A percentile compares a stretch with the other conserved stretches of the same genome.
These are phyloP conservation scores for Salicornia ramosissima DNA, from an alignment of 148 eudicot genomes.

Conservation along the genomic window DNA sequence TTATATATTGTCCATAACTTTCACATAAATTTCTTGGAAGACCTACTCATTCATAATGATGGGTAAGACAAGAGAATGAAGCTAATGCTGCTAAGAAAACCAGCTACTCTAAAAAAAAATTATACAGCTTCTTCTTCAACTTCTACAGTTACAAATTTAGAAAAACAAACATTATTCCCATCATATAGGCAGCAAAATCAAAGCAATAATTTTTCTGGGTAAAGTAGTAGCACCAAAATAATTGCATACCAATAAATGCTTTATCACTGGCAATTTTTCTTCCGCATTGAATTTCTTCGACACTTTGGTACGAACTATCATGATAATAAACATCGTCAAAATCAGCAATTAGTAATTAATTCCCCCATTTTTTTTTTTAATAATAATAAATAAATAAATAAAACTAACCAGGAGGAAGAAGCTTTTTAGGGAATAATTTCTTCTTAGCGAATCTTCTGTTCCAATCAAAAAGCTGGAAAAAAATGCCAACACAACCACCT, in stretches of 20 bases:
- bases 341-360: neutral
- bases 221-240: neutral
- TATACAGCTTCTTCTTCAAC: too few relatives aligned
- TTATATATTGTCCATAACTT: too few relatives aligned
- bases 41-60: too few relatives aligned
- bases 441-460: conserved; percentile 81
- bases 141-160: too few relatives aligned
- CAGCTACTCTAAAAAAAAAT: too few relatives aligned
- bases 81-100: too few relatives aligned
- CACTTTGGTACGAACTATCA: conserved; percentile 58
- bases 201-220: neutral
- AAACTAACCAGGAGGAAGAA: conserved; percentile 71
- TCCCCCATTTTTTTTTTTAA: neutral
- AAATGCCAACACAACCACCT: conserved; percentile 92
- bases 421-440: conserved; percentile 77
- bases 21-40: too few relatives aligned
- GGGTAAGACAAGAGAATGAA: too few relatives aligned
- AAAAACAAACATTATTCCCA: too few relatives aligned
- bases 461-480: conserved; percentile 95
- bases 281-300: conserved; percentile 72
- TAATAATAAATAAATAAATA: neutral
- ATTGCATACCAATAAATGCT: conserved; percentile 69
- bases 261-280: conserved; percentile 57
- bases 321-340: conserved; percentile 26
- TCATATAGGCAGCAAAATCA: neutral